Percentiles rank a stretch among this genome's conserved stretches.
phyloP scores from a whole-genome alignment of 2,329 filamentous ascomycete species.

The Penicillium glabrum region DNA sequence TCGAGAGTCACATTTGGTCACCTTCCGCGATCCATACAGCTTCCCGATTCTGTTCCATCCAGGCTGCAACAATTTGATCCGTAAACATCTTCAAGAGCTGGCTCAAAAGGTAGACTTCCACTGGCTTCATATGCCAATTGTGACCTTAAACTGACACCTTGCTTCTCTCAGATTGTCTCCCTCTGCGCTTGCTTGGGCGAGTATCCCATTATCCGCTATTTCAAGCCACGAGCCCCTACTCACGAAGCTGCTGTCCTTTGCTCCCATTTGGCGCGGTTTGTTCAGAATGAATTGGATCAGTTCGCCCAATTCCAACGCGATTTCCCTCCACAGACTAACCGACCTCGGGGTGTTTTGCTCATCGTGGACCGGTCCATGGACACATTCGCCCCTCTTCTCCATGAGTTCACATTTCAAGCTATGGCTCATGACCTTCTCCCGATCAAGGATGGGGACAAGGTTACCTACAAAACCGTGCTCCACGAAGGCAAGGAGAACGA shows the following conservation, averaged over 20 bases:
- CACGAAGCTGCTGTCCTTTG: conserved; percentile 90
- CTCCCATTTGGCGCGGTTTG: conserved; percentile 82
- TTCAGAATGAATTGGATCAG: conserved; percentile 86
- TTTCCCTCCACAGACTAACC: conserved; percentile 71
- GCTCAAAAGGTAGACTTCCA: conserved; percentile 77
- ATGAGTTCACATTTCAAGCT: conserved; percentile 98
- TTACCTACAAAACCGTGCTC: conserved; percentile 77
- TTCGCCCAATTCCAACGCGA: conserved; percentile 82
- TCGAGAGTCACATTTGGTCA: conserved; percentile 85
- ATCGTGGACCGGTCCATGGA: conserved; percentile 95
- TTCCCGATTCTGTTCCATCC: conserved; percentile 93
- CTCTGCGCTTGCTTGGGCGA: conserved; percentile 92
- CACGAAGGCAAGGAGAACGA: conserved; percentile 71
- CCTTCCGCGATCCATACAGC: conserved; percentile 92
- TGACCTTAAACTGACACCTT: conserved; percentile 10
- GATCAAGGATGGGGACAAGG: conserved; percentile 84
- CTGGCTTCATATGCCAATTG: too few relatives aligned
- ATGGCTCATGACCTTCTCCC: conserved; percentile 94
- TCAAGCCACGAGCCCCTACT: conserved; percentile 68
- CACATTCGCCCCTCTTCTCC: conserved; percentile 78
- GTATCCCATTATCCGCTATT: conserved; percentile 90
- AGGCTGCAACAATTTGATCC: conserved; percentile 79
- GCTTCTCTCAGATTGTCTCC: conserved; percentile 66
- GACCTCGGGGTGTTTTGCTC: conserved; percentile 79
- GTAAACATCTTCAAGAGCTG: conserved; percentile 76